Evolutionary conservation across 202 grass and related monocot species (phyloP), one percentile per base, ranked within the genome.

Genomic region (Zizania palustris): DNA sequence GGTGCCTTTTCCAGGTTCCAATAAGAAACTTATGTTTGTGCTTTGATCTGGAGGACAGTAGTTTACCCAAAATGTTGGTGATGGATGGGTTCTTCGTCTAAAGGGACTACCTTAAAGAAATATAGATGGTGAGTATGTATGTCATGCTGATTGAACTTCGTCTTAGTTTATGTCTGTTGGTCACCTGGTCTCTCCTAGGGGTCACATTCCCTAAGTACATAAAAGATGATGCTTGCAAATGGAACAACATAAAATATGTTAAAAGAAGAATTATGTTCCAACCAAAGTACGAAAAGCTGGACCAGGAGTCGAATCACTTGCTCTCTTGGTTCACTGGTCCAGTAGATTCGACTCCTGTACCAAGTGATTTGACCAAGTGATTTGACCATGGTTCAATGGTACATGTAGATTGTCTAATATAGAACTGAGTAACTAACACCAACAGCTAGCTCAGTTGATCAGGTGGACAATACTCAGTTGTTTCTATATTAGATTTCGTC

Each of bases 1-100:
- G 11, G n/a, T 2, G 9, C 6, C 11, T 19, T 59, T 67, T 53
- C 13, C 14, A 44, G 33, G 13, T 72, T 22, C 40, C 3, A 33
- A 38, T 39, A 50, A 71, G 41, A 39, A 37, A 45, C 18, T 48
- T 38, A 74, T 67, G 11, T 38, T 34, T 59, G 61, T 66, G 18
- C 39, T 58, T 45, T 28, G 39, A 42, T 60, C 28, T 20, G 36
- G 43, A 75, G 28, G 28, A 28, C 28, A 28, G 28, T 44, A 9
- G 41, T 74, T 5, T 59, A 82, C 13, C 62, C n/a, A 10, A 60
- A 70, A 70, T 71, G 15, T 28, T 77, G 19, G 45, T 36, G 22
- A 7, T 36, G 16, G 56, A 6, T n/a, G 55, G 39, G 41, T 37
- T 11, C 6, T 69, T 9, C 14, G 57, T 14, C 55, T 34, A 62